phyloP scores from a whole-genome alignment of 495 filamentous ascomycete genomes.

The Xylaria nigripes region DNA sequence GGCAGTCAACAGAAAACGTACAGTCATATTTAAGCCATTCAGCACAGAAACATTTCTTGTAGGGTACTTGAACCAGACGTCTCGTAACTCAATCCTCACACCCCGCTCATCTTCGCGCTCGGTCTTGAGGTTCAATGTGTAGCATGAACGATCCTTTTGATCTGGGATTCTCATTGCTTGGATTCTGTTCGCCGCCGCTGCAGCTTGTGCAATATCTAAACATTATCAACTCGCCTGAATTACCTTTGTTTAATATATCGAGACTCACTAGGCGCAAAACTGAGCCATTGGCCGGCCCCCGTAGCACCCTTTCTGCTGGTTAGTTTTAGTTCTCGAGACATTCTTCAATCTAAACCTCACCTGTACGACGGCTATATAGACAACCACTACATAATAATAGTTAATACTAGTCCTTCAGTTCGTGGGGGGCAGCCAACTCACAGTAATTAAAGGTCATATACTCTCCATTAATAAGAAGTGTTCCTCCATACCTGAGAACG shows the following conservation, averaged over 20 bases:
- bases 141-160: constrained; percentile 15
- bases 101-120: constrained; percentile 38
- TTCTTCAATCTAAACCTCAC: constrained; percentile 17
- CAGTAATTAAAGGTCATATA: constrained; percentile 40
- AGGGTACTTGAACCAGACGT: constrained; percentile 55
- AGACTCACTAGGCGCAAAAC: constrained; percentile 40
- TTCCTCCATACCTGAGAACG: constrained; percentile 33
- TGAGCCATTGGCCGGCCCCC: constrained; percentile 39
- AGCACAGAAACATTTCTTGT: constrained; percentile 46
- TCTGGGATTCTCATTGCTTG: constrained; percentile 34
- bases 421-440: constrained; percentile 15
- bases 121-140: constrained; percentile 22
- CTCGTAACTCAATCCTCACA: constrained; percentile 45
- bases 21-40: constrained; percentile 41
- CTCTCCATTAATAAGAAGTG: constrained; percentile 32
- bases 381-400: constrained; percentile 30
- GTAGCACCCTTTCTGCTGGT: constrained; percentile 28
- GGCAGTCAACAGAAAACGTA: constrained; percentile 12
- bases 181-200: constrained; percentile 48
- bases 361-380: constrained; percentile 41
- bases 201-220: constrained; percentile 49
- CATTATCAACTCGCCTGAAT: neutral
- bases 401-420: constrained; percentile 5
- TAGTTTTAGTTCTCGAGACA: neutral
- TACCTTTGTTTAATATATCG: neutral